Evolutionary conservation across 768 basidiomycete species (phyloP).

Genomic region (Xanthoconium purpureum): DNA sequence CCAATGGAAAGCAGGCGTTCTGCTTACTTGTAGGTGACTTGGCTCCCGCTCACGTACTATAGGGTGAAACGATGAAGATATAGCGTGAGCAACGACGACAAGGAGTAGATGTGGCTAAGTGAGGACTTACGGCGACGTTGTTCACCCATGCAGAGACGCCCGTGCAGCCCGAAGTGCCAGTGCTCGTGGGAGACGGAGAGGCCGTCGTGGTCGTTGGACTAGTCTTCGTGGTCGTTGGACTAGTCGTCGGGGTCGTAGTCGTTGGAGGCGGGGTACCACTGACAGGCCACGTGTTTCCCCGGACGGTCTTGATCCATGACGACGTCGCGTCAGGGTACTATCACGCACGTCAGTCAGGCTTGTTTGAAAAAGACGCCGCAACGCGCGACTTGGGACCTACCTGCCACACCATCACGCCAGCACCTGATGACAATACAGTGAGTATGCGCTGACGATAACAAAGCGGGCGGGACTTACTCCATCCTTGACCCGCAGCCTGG

Average conservation of each 20-base stretch:
- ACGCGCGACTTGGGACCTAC: conserved; percentile 15
- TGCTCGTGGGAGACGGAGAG: conserved; percentile 19
- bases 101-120: neutral
- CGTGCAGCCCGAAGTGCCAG: conserved; percentile 20
- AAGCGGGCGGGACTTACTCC: conserved; percentile 47
- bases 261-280: neutral
- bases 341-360: neutral
- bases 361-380: neutral
- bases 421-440: conserved; percentile 22
- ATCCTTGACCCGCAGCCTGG: conserved; percentile 59
- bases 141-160: neutral
- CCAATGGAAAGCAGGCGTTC: neutral
- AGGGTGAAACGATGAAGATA: too few relatives aligned
- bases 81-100: too few relatives aligned
- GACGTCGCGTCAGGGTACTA: conserved; percentile 39
- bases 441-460: neutral
- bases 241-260: neutral
- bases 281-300: conserved; percentile 37
- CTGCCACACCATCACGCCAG: conserved; percentile 44
- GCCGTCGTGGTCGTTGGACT: neutral
- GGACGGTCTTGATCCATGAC: conserved; percentile 40
- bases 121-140: neutral
- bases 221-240: neutral
- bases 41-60: neutral
- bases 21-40: neutral